phyloP scores from a whole-genome alignment of 768 basidiomycete species.

The Amanita pallidorosea region DNA sequence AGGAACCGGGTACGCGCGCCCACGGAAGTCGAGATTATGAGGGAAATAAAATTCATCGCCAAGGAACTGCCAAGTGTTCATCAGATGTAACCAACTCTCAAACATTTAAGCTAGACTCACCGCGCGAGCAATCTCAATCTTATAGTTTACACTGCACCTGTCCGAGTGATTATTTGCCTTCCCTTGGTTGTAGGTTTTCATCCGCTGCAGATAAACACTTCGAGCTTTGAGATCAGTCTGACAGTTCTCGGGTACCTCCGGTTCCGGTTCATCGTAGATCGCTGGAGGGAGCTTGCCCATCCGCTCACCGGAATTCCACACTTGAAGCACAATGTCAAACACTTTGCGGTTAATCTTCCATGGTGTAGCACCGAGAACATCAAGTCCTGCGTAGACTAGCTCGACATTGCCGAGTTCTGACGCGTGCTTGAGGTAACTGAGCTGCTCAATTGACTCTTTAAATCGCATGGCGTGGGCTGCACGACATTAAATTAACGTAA shows the following conservation, averaged over 20 bases:
- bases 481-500: constrained; percentile 4
- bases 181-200: constrained; percentile 41
- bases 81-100: background rate
- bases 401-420: constrained; percentile 68
- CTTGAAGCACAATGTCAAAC: constrained; percentile 63
- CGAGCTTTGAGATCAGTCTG: constrained; percentile 43
- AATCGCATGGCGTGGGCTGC: constrained; percentile 75
- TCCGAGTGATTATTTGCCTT: constrained; percentile 85
- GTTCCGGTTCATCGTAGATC: constrained; percentile 53
- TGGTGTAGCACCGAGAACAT: constrained; percentile 81
- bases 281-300: constrained; percentile 81
- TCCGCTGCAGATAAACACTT: constrained; percentile 40
- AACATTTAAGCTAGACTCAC: constrained; percentile 31
- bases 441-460: constrained; percentile 83
- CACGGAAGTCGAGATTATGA: constrained; percentile 96
- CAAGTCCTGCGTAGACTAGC: constrained; percentile 78
- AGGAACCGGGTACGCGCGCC: constrained; percentile 93
- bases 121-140: constrained; percentile 89
- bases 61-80: constrained; percentile 48
- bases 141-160: constrained; percentile 90
- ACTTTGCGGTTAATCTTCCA: constrained; percentile 81
- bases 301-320: constrained; percentile 82
- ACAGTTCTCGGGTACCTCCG: constrained; percentile 34
- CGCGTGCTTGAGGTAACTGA: constrained; percentile 65
- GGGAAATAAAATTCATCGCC: constrained; percentile 86